A percentile compares a stretch with the other conserved stretches of the same genome.
Conservation (phyloP, 1,284 basidiomycete species). For the Austroboletus niveus region DNA sequence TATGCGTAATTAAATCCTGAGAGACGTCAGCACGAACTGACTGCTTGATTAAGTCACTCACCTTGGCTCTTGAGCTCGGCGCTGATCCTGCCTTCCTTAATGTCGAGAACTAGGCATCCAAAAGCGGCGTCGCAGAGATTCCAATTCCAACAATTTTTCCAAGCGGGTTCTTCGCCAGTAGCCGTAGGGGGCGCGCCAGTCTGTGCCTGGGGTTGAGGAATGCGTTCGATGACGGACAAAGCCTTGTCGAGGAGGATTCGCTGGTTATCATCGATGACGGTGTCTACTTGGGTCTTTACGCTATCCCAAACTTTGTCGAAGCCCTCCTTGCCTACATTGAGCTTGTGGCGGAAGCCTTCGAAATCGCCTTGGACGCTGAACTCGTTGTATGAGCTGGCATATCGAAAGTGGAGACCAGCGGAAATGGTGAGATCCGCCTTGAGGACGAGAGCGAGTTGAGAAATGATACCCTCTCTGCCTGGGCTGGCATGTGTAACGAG, state of each 20-base stretch:
- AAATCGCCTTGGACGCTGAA: slow-evolving; percentile 91
- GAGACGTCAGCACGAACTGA: slow-evolving; percentile 7
- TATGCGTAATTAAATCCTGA: slow-evolving; percentile 96
- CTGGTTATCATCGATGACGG: slow-evolving; percentile 90
- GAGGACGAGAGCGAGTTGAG: slow-evolving; percentile 86
- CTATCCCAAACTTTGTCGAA: slow-evolving; percentile 94
- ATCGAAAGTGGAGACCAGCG: slow-evolving; percentile 96
- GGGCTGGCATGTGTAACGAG: slow-evolving; percentile 92
- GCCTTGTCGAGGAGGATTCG: slow-evolving; percentile 88
- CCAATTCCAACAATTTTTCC: slow-evolving; percentile 99
- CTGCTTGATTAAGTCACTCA: slow-evolving; percentile 30
- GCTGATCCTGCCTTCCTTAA: slow-evolving; percentile 89
- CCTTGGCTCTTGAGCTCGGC: slow-evolving; percentile 93
- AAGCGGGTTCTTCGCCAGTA: slow-evolving; percentile 77
- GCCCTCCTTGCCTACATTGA: slow-evolving; percentile 73
- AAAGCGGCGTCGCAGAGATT: slow-evolving; percentile 94
- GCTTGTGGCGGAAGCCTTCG: slow-evolving; percentile 85
- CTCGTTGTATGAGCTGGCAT: slow-evolving; percentile 95
- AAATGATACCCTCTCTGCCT: slow-evolving; percentile 89
- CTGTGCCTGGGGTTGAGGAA: slow-evolving; percentile 64
- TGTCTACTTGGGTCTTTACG: slow-evolving; percentile 89
- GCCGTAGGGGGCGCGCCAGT: slow-evolving; percentile 53
- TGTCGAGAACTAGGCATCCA: slow-evolving; percentile 83
- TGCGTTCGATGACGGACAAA: slow-evolving; percentile 77
- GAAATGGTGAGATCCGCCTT: slow-evolving; percentile 96